phyloP scores from a whole-genome alignment of 2,329 filamentous ascomycete species.

The Verticillium nonalfalfae region DNA sequence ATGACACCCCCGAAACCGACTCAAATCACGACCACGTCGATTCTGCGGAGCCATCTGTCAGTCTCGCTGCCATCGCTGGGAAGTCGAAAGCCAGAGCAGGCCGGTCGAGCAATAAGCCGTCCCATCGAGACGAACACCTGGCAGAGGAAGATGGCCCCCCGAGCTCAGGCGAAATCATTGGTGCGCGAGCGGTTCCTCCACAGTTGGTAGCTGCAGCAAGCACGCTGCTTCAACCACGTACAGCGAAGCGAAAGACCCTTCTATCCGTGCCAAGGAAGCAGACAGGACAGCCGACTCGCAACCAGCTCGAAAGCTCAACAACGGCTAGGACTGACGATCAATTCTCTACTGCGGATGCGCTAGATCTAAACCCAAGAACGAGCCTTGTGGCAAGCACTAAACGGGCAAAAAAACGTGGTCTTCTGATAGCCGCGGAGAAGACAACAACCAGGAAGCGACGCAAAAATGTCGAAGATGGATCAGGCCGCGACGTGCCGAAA shows the following conservation, averaged over 20 bases:
- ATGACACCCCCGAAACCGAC: not conserved
- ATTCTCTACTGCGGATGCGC: not conserved
- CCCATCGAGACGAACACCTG: not conserved
- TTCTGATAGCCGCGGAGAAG: conserved; percentile 38
- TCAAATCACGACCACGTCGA: not conserved
- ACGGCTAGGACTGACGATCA: not conserved
- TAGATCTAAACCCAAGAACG: conserved; percentile 29
- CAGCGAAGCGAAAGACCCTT: not conserved
- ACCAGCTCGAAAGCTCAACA: not conserved
- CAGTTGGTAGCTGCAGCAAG: not conserved
- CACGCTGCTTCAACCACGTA: conserved; percentile 8
- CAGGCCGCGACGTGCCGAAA: not conserved
- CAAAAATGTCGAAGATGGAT: not conserved
- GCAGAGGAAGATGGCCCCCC: not conserved
- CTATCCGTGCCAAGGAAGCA: not conserved
- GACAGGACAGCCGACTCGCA: not conserved
- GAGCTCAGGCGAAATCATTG: not conserved
- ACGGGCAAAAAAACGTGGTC: conserved; percentile 32
- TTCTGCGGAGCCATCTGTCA: not conserved
- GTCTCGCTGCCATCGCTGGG: no score
- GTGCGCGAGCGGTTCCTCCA: not conserved
- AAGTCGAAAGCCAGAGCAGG: not conserved
- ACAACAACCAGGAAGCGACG: conserved; percentile 3
- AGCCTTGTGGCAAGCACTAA: conserved; percentile 31
- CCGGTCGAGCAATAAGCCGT: not conserved